Evolutionary conservation across 495 filamentous ascomycete genomes (phyloP), one percentile per base, ranked within the genome.

Genomic region (Parathielavia hyrcaniae): DNA sequence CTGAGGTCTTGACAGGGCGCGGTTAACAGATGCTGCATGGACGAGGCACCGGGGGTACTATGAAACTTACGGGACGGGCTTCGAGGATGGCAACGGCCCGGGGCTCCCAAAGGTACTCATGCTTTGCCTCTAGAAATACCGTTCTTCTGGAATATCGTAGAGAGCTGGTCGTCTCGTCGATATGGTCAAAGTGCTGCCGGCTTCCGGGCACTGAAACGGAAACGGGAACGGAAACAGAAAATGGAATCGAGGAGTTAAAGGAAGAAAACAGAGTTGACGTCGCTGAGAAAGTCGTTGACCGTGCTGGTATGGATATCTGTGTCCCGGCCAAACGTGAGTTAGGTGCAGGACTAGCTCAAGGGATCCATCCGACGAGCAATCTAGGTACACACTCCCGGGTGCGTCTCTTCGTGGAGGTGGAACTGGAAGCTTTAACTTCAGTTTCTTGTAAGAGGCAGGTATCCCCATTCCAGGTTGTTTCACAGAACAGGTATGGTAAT

Each of bases 101-200:
- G 91, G 91, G 52, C 81, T 80, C 64, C 91, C 91, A 70, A 93
- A 95, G 65, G 77, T 73, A 68, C 80, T 82, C 79, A 83, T 61
- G 35, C 12, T 30, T 4, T 19, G 34, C 13, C 0, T 14, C 2
- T 32, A n/a, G 36, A 35, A 11, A 36, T 23, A 19, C 8, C 13
- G 19, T 17, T 14, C 10, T 14, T 46, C 2, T 13, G 35, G 32
- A 50, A 17, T 20, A 17, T 22, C 11, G 32, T 19, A 40, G 40
- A 26, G 5, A 17, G n/a, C 2, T 19, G 34, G 2, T 40, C 30
- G 46, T 39, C 11, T 11, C 30, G 46, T 39, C 11, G 3, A 9
- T 39, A 12, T 5, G 38, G 52, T 45, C n/a, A 19, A 4, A 48
- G 38, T 41, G 44, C 19, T 40, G 26, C 35, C 49, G n/a, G 16